Conservation (phyloP, 2,329 filamentous ascomycete genomes). For the Botrytis porri region DNA sequence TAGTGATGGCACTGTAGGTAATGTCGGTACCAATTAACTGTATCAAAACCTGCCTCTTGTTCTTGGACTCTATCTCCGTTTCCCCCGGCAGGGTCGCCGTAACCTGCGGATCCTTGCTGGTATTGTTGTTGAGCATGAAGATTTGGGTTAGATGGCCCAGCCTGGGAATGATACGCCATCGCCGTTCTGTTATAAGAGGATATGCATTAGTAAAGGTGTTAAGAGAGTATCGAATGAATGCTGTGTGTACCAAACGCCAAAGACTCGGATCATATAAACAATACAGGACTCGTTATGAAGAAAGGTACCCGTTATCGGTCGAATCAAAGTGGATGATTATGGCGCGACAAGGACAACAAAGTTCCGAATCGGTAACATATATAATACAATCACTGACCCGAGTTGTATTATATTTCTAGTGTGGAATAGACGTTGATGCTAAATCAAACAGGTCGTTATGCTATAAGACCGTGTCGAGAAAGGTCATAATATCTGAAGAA, state of each 20-base stretch:
- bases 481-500: slow-evolving; percentile 13
- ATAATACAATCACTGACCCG: not conserved
- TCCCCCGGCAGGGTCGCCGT: not conserved
- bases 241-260: slow-evolving; percentile 6
- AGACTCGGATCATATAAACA: not conserved
- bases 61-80: slow-evolving; percentile 1
- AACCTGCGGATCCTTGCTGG: slow-evolving; percentile 2
- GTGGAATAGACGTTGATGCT: not conserved
- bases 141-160: slow-evolving; percentile 17
- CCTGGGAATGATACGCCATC: slow-evolving; percentile 21
- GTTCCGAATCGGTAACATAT: not conserved
- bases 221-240: not conserved
- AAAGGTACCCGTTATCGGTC: not conserved
- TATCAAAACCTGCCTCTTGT: slow-evolving; percentile 54
- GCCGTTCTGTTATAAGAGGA: slow-evolving; percentile 15
- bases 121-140: slow-evolving; percentile 10
- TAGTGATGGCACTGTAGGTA: slow-evolving; percentile 88
- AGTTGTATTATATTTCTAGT: not conserved
- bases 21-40: slow-evolving; percentile 89
- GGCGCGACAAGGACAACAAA: not conserved
- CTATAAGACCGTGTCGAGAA: not conserved
- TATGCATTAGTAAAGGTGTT: slow-evolving; percentile 3
- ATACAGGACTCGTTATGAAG: not conserved
- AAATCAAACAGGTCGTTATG: slow-evolving; percentile 2
- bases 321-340: not conserved